These are phyloP conservation scores for Hypocrella siamensis DNA, from an alignment of 2,329 filamentous ascomycete species.

Conservation along the genomic window DNA sequence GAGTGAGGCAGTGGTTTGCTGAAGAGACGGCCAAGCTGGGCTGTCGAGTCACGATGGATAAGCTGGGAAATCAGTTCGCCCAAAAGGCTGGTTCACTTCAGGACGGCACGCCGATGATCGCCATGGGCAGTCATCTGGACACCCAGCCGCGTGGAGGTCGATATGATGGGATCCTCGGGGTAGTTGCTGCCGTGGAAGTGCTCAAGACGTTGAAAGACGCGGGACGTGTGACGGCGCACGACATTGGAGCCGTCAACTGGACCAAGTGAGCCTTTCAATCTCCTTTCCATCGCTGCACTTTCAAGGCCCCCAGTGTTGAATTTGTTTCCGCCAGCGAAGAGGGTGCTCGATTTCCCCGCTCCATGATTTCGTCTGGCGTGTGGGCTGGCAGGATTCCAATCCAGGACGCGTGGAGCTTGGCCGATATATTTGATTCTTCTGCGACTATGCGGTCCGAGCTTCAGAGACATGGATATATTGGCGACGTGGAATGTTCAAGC, in stretches of 20 bases:
- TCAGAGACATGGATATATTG: constrained; percentile 45
- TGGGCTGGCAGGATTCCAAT: constrained; percentile 56
- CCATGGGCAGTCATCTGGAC: constrained; percentile 53
- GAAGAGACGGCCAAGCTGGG: constrained; percentile 46
- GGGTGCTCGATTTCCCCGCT: constrained; percentile 62
- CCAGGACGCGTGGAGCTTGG: constrained; percentile 43
- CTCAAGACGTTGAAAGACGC: constrained; percentile 49
- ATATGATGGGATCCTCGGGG: constrained; percentile 65
- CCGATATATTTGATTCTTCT: constrained; percentile 30
- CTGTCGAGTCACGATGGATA: constrained; percentile 53
- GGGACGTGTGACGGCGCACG: constrained; percentile 50
- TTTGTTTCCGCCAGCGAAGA: constrained; percentile 42
- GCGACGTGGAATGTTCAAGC: constrained; percentile 6
- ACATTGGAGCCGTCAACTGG: constrained; percentile 64
- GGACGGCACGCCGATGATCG: constrained; percentile 45
- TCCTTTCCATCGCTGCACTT: no score
- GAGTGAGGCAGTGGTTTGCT: constrained; percentile 66
- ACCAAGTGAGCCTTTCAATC: constrained; percentile 38
- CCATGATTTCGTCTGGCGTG: constrained; percentile 62
- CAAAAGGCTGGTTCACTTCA: constrained; percentile 44
- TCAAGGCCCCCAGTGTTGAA: not conserved
- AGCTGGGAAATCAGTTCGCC: constrained; percentile 71
- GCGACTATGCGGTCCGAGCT: constrained; percentile 30
- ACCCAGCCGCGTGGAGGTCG: constrained; percentile 49
- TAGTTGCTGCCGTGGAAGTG: constrained; percentile 58